Evolutionary conservation across 257 asterid species (phyloP), one percentile per base, ranked within the genome.

Genomic region (Agastache rugosa): DNA sequence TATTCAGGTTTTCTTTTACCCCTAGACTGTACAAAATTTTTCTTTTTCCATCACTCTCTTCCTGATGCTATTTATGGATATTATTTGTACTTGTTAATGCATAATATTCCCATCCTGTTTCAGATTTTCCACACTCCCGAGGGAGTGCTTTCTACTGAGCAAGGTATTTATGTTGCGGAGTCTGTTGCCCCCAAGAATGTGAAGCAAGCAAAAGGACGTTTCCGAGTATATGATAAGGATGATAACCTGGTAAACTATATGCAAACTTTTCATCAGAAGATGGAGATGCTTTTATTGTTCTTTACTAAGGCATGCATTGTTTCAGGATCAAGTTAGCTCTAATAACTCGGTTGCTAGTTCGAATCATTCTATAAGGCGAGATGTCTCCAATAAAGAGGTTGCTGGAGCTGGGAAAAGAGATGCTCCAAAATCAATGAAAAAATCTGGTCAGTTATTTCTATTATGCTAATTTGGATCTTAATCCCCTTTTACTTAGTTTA

Each of bases 131-230:
- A 41, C 63, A 94, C 98, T 39, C 96, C 99, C 31, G 98, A 92
- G 73, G 97, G 99, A 79, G 80, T 77, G 86, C 96, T 94, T 75
- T 92, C 97, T 19, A 90, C 88, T 45, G 99, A 94, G 87, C 96
- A 77, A 83, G 97, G 99, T 78, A 90, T 94, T 85, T 92, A 92
- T 82, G 67, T 94, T 67, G 96, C 97, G 39, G 97, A 92, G 75
- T 90, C 89, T 80, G 90, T 90, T 84, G 85, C 78, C 54, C 63
- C 93, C 20, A 90, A 81, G 83, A 92, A 92, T 79, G 86, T 88
- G 83, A 90, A 83, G 73, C 98, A 87, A 81, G 96, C 97, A 23
- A 94, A 94, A 86, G 97, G 96, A n/a, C 97, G 97, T 68, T 88
- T 89, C 78, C 88, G 89, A 64, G 77, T 72, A 51, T 93, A 89